Percentiles rank a stretch among this genome's conserved stretches.
These are phyloP conservation scores for Perkinsus chesapeaki DNA, from an alignment of 169 alveolate species.

Conservation along the genomic window DNA sequence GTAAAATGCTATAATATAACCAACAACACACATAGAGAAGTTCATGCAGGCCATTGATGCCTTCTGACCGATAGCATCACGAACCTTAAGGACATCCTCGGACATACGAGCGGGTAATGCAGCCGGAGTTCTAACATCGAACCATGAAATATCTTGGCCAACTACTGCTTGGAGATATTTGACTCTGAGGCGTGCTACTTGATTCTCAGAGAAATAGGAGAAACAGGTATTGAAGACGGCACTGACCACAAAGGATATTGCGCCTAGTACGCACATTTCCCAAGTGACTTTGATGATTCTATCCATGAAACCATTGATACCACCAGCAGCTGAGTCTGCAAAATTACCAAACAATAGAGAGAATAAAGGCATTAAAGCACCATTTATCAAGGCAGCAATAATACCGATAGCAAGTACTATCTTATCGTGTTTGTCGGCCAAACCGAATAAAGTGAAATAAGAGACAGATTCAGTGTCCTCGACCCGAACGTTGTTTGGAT, in stretches of 20 bases:
- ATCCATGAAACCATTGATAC: neutral
- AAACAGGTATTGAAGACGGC: neutral
- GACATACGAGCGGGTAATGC: constrained; percentile 35
- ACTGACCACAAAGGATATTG: neutral
- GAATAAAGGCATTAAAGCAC: neutral
- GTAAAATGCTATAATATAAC: constrained; percentile 22
- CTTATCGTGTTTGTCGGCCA: neutral
- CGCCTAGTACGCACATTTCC: neutral
- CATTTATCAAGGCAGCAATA: neutral
- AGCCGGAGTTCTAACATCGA: constrained; percentile 36
- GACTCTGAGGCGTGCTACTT: constrained; percentile 18
- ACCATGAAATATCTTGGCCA: constrained; percentile 39
- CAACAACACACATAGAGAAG: constrained; percentile 29
- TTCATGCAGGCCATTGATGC: constrained; percentile 35
- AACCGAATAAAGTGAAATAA: neutral
- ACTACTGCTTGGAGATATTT: constrained; percentile 32
- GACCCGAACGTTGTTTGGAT: neutral
- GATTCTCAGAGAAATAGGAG: neutral
- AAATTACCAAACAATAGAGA: neutral
- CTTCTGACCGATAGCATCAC: constrained; percentile 35
- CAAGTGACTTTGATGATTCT: neutral
- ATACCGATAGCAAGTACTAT: neutral
- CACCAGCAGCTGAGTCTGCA: neutral
- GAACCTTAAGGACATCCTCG: constrained; percentile 32
- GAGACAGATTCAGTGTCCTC: neutral